Conservation (phyloP, 345 rosid species). For the Kernera saxatilis region DNA sequence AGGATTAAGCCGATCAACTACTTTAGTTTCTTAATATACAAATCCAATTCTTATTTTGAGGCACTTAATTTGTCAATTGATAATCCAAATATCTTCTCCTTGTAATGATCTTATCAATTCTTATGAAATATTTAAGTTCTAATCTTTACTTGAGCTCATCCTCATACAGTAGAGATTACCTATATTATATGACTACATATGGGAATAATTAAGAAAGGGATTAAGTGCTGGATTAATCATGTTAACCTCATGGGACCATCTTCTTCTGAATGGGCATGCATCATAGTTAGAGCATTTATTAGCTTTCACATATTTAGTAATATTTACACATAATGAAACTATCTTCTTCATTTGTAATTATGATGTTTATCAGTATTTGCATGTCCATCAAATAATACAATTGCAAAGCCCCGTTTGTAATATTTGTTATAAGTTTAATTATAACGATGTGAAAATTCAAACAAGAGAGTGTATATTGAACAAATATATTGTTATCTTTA, state of each 20-base stretch:
- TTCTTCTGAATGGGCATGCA: constrained; percentile 31
- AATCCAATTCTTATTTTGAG: neutral
- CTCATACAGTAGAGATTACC: neutral
- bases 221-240: constrained; percentile 35
- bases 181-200: neutral
- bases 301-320: constrained; percentile 14
- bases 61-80: neutral
- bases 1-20: neutral
- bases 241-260: constrained; percentile 34
- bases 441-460: neutral
- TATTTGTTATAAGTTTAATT: too few relatives aligned
- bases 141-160: neutral
- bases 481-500: neutral
- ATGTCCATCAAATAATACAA: neutral
- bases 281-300: constrained; percentile 28
- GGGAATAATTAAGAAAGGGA: constrained; percentile 22
- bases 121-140: neutral
- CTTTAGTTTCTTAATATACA: neutral
- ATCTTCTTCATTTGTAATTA: neutral
- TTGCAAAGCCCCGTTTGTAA: neutral
- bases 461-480: neutral
- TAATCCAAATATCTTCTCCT: neutral
- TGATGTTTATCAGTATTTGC: neutral
- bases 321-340: constrained; percentile 4
- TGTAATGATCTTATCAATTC: neutral